Conservation (phyloP, 306 rosid species). For the Prosopis cineraria region DNA sequence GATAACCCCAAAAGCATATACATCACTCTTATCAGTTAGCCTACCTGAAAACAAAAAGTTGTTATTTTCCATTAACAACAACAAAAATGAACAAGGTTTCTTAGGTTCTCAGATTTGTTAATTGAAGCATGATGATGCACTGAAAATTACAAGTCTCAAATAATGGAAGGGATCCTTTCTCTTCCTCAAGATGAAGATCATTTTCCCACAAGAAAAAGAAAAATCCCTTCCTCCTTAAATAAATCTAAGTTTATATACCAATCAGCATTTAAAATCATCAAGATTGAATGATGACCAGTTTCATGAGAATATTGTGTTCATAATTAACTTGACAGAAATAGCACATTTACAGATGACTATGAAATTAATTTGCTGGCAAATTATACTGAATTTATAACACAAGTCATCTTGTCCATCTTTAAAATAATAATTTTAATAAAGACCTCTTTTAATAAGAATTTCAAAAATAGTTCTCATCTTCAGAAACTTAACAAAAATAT, state of each 20-base stretch:
- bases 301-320: neutral
- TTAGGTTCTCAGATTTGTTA: neutral
- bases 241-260: neutral
- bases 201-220: neutral
- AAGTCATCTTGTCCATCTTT: neutral
- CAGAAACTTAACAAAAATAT: neutral
- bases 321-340: neutral
- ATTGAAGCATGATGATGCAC: neutral
- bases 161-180: neutral
- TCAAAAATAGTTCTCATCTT: neutral
- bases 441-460: neutral
- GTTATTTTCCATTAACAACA: slow-evolving; percentile 17
- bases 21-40: slow-evolving; percentile 89
- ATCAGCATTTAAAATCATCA: neutral
- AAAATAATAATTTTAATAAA: neutral
- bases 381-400: neutral
- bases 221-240: neutral
- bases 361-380: neutral
- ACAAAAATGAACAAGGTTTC: neutral
- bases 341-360: neutral
- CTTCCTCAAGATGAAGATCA: slow-evolving; percentile 11
- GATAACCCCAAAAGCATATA: slow-evolving; percentile 88
- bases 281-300: slow-evolving; percentile 9
- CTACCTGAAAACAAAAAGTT: slow-evolving; percentile 55
- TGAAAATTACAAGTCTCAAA: neutral